These are phyloP conservation scores for Maudiozyma pseudohumilis DNA, from an alignment of 805 yeast genomes.

Conservation along the genomic window DNA sequence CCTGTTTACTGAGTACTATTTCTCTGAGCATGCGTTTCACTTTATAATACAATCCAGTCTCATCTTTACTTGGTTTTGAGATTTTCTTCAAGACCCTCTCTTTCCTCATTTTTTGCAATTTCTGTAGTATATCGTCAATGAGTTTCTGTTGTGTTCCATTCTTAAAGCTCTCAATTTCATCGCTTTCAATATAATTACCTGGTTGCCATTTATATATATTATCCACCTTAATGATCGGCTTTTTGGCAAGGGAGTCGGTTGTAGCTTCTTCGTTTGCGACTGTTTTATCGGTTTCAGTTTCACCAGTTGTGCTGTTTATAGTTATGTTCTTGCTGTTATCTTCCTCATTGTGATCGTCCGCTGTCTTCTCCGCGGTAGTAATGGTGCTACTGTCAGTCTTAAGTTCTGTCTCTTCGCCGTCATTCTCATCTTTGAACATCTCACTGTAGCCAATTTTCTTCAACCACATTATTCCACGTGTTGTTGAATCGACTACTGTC, in stretches of 20 bases:
- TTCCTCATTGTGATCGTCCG: slow-evolving; percentile 1
- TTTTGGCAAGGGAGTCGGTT: slow-evolving; percentile 1
- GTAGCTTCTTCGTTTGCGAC: not conserved
- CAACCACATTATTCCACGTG: slow-evolving; percentile 44
- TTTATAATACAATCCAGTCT: slow-evolving; percentile 34
- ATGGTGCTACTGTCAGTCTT: slow-evolving; percentile 9
- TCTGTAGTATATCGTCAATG: slow-evolving; percentile 37
- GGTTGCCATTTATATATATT: slow-evolving; percentile 44
- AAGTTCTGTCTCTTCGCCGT: slow-evolving; percentile 6
- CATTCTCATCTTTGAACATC: slow-evolving; percentile 14
- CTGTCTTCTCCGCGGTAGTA: slow-evolving; percentile 27
- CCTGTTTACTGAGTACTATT: slow-evolving; percentile 31
- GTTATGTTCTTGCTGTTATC: not conserved
- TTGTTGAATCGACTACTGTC: slow-evolving; percentile 41
- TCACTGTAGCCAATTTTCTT: slow-evolving; percentile 43
- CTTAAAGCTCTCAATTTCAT: slow-evolving; percentile 40
- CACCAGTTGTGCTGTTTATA: not conserved
- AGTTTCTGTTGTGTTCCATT: slow-evolving; percentile 34
- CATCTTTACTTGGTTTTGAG: slow-evolving; percentile 35
- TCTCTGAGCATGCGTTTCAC: slow-evolving; percentile 38
- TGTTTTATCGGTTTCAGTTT: slow-evolving; percentile 1
- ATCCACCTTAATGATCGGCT: slow-evolving; percentile 25
- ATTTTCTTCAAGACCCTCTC: slow-evolving; percentile 30
- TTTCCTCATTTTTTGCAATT: slow-evolving; percentile 43
- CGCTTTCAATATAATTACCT: slow-evolving; percentile 38